These are phyloP conservation scores for Saccharomyces hybrid DNA, from an alignment of 1,139 yeast species.

Conservation along the genomic window DNA sequence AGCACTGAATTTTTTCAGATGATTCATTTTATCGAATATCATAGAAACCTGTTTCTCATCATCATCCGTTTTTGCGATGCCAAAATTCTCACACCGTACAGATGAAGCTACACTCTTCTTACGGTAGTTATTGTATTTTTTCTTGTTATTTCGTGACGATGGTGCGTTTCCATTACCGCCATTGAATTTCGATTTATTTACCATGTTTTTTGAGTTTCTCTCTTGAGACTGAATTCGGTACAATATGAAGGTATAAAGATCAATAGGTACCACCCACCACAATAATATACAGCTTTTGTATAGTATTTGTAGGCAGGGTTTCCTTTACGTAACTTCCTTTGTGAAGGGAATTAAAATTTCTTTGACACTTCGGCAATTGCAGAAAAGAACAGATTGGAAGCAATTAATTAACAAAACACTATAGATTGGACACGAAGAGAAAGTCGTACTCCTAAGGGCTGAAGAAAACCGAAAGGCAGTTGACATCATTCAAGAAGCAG, in stretches of 20 bases:
- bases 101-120: neutral
- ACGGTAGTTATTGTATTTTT: neutral
- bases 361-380: neutral
- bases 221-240: neutral
- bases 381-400: neutral
- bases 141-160: neutral
- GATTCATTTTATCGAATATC: neutral
- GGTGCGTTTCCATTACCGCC: neutral
- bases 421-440: neutral
- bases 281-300: neutral
- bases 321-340: neutral
- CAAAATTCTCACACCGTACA: neutral
- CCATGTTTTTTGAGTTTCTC: neutral
- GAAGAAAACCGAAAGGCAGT: neutral
- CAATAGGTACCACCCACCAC: neutral
- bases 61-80: neutral
- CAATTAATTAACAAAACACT: neutral
- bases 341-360: neutral
- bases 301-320: neutral
- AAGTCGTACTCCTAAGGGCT: neutral
- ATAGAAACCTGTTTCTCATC: neutral
- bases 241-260: neutral
- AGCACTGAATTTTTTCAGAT: neutral
- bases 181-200: neutral
- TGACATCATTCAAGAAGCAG: neutral